Evolutionary conservation across 176 grass and related monocot species (phyloP).

Genomic region (Zoysia pacifica): DNA sequence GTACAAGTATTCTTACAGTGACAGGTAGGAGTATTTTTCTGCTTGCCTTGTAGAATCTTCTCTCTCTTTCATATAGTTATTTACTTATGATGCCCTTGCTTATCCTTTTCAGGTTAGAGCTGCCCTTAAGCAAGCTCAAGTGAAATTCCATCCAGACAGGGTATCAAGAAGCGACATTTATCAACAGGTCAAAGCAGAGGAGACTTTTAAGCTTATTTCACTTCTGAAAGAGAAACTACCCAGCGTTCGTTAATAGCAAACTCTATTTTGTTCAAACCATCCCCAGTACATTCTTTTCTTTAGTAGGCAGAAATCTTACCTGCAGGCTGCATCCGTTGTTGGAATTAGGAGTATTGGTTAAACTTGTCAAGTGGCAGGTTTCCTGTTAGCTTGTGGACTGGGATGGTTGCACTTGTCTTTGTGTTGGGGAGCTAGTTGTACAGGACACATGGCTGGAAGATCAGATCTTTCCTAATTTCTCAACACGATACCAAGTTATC

Average conservation of each 20-base stretch:
- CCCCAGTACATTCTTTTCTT: not conserved
- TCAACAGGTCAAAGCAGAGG: constrained; percentile 87
- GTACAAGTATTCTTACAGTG: not conserved
- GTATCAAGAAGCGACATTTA: constrained; percentile 71
- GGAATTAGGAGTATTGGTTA: constrained; percentile 29
- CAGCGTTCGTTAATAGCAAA: constrained; percentile 30
- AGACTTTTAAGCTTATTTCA: constrained; percentile 95
- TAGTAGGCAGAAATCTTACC: constrained; percentile 22
- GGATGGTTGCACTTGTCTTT: not conserved
- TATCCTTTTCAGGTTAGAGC: constrained; percentile 64
- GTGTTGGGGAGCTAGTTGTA: constrained; percentile 21
- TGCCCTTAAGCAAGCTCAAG: constrained; percentile 80
- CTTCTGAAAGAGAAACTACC: constrained; percentile 81
- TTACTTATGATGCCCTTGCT: constrained; percentile 8
- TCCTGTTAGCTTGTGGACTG: not conserved
- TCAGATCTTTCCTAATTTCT: constrained; percentile 1
- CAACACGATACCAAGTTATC: not conserved
- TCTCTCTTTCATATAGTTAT: not conserved
- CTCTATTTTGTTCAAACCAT: not conserved
- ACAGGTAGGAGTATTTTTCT: not conserved
- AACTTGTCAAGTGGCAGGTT: not conserved
- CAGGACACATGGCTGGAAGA: constrained; percentile 7
- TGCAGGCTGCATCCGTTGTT: constrained; percentile 12
- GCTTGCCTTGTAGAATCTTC: not conserved
- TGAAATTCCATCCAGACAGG: constrained; percentile 92